These are phyloP conservation scores for Aspergillus kassunensis DNA, from an alignment of 495 filamentous ascomycete genomes.

Conservation along the genomic window DNA sequence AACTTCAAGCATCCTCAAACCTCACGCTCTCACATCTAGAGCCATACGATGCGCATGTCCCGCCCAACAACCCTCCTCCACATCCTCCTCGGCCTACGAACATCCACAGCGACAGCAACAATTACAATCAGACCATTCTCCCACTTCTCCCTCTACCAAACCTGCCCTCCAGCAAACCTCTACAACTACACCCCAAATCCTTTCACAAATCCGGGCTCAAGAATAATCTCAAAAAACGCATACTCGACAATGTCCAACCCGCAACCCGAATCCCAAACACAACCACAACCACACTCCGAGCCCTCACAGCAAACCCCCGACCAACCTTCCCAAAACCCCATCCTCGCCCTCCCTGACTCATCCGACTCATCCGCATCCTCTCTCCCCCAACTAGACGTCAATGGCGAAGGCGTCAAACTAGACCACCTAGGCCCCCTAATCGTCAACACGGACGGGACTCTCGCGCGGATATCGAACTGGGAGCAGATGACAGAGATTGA, in stretches of 20 bases:
- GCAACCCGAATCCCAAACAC: slow-evolving; percentile 13
- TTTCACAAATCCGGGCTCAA: background rate
- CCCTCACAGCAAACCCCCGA: background rate
- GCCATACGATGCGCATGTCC: slow-evolving; percentile 20
- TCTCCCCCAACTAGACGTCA: slow-evolving; percentile 42
- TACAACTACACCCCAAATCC: background rate
- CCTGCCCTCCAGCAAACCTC: slow-evolving; percentile 7
- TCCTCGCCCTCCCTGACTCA: slow-evolving; percentile 20
- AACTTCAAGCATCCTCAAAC: background rate
- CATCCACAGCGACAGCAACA: slow-evolving; percentile 20
- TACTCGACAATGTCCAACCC: slow-evolving; percentile 15
- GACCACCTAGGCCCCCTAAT: slow-evolving; percentile 64
- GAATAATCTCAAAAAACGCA: no score
- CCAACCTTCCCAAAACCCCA: background rate
- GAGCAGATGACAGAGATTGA: slow-evolving; percentile 60
- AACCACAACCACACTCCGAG: background rate
- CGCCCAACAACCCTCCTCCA: slow-evolving; percentile 29
- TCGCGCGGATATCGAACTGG: slow-evolving; percentile 67
- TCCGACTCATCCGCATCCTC: no score
- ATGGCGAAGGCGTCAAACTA: slow-evolving; percentile 44
- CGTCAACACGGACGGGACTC: slow-evolving; percentile 61
- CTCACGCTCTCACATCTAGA: background rate
- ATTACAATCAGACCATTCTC: no score
- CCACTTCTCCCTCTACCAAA: background rate
- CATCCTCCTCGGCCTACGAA: slow-evolving; percentile 17